Evolutionary conservation across 768 basidiomycete species (phyloP), one percentile per base, ranked within the genome.

Genomic region (button mushroom (Agaricus bisporus)): DNA sequence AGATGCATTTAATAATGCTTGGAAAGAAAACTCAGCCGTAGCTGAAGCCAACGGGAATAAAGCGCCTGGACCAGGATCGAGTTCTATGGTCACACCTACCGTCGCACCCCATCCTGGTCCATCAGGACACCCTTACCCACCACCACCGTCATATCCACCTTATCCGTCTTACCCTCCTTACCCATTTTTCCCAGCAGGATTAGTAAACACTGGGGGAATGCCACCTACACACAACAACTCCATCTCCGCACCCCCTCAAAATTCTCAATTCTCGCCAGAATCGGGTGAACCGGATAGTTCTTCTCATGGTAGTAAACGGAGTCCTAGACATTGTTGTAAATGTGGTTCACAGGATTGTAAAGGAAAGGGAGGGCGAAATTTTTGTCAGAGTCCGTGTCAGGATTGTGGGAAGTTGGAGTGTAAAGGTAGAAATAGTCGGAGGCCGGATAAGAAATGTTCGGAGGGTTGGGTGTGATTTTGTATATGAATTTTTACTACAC

Each of bases 381-480:
- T 88, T 63, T 91, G 88, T 63, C 72, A 70, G 60, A 89, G 83
- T 64, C 71, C 80, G 39, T 91, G 88, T 58, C 85, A 88, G 70
- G 88, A 91, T 66, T 91, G 89, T 64, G 86, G 86, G n/a, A 85
- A 85, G 71, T 60, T 85, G 58, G 84, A 86, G 14, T 91, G 88
- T 62, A 82, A 77, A 60, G 88, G 88, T 22, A 73, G 88, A 67
- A 90, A 88, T 61, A 86, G 83, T 62, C 76, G 88, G 64, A 71
- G 86, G 44, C 88, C 89, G 5, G 88, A 89, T 61, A 85, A 86
- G 66, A 77, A 74, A 54, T 91, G 88, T 60, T 71, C 73, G 4
- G 85, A 89, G 54, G 75, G 74, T 12, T 77, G 75, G 75, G 58
- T 60, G 15, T 71, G 59, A 65, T 32, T 7, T 32, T 32, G 32